Base-by-base conservation (phyloP, 192 early-diverging fungal genomes). In the Linnemannia schmuckeri region DNA sequence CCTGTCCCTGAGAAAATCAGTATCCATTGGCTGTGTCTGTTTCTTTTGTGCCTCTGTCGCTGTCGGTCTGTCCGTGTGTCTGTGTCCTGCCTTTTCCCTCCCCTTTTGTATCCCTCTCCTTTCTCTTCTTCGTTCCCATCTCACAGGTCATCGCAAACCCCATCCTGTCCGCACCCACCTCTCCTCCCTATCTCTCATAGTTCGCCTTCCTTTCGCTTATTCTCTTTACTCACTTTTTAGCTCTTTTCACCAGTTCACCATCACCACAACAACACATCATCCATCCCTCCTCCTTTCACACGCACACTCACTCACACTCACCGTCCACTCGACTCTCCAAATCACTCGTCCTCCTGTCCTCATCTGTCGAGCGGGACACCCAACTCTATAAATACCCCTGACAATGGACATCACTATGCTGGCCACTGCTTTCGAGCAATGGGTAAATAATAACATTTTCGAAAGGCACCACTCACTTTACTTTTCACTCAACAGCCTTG, bases 381-480 rank as follows among this genome's bases (percentile, higher is more conserved):
- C 30, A 68, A 63, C 55, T n/a, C 18, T 24, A 37, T 27, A 61
- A 41, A 40, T 46, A 70, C 40, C 70, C 37, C 52, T 47, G 42
- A 85, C 44, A 35, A 80, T 85, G 78, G 74, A 85, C 27, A 57
- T 72, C 68, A 72, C 79, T 52, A 74, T n/a, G 18, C 76, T 87
- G 49, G 75, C 78, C 70, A 76, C 75, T 52, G 84, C 88, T 24
- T 89, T 89, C 61, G 75, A 87, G 78, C 80, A 87, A 74, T 89
- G 88, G 88, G 88, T 89, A 89, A 89, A 68, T 66, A 37, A 52
- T 17, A 20, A 18, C 6, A 22, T 52, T 17, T 18, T 52, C 3
- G 18, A 52, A 17, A 22, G 4, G 37, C 37, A 37, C 37, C 1
- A 18, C 49, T 49, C 20, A 22, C 49, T 52, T 52, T 66, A 15